A percentile compares a stretch with the other conserved stretches of the same genome.
These are phyloP conservation scores for Tuber brumale DNA, from an alignment of 495 filamentous ascomycete species.

Conservation along the genomic window DNA sequence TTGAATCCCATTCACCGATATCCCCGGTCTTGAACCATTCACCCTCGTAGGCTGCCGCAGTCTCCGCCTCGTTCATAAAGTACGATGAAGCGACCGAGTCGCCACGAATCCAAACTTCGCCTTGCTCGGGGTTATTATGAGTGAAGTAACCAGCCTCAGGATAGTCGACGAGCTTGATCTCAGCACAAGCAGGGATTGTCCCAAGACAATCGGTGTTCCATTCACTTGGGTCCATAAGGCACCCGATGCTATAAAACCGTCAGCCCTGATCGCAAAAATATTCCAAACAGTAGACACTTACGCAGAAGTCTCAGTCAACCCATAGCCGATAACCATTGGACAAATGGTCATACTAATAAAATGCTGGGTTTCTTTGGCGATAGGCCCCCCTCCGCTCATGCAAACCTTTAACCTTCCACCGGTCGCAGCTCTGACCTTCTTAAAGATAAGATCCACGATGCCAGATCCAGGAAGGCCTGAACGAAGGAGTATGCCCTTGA, in stretches of 20 bases:
- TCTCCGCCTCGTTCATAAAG: constrained; percentile 78
- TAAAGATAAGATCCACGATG: constrained; percentile 76
- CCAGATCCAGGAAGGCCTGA: constrained; percentile 67
- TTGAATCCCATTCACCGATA: constrained; percentile 79
- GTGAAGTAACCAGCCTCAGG: constrained; percentile 84
- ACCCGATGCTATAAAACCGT: constrained; percentile 58
- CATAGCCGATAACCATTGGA: constrained; percentile 90
- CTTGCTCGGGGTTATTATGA: constrained; percentile 77
- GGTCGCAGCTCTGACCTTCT: constrained; percentile 85
- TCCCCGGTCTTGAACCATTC: constrained; percentile 97
- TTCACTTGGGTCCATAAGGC: constrained; percentile 77
- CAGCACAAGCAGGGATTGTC: constrained; percentile 70
- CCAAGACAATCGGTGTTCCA: constrained; percentile 83
- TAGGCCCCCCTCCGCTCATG: constrained; percentile 80
- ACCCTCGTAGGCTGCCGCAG: constrained; percentile 64
- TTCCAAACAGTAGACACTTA: constrained; percentile 16
- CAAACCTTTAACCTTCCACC: constrained; percentile 72
- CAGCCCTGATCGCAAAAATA: constrained; percentile 16
- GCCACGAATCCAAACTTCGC: constrained; percentile 89
- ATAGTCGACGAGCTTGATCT: constrained; percentile 94
- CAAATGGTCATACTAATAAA: constrained; percentile 85
- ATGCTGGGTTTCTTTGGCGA: constrained; percentile 76
- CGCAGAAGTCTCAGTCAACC: constrained; percentile 81
- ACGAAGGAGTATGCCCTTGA: constrained; percentile 72
- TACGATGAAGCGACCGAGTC: constrained; percentile 66